phyloP scores from a whole-genome alignment of 805 yeast genomes.

The Metschnikowia vanudenii region DNA sequence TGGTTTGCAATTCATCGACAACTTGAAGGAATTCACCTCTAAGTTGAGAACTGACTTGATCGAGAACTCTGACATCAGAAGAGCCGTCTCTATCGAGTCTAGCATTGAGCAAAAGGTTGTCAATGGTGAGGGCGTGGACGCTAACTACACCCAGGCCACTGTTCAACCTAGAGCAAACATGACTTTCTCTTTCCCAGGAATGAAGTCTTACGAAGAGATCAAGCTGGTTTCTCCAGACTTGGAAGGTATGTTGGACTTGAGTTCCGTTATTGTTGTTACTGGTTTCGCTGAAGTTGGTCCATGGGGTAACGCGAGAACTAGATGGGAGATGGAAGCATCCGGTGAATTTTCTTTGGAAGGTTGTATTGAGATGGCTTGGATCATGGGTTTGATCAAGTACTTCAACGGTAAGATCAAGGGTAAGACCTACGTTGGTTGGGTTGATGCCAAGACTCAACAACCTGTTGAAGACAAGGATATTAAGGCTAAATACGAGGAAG shows the following conservation, averaged over 20 bases:
- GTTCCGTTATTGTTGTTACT: constrained; percentile 88
- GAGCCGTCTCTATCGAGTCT: constrained; percentile 92
- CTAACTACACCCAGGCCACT: constrained; percentile 71
- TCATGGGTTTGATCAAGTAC: constrained; percentile 96
- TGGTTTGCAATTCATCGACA: constrained; percentile 91
- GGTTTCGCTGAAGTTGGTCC: constrained; percentile 99
- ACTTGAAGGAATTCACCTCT: constrained; percentile 84
- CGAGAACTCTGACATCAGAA: constrained; percentile 87
- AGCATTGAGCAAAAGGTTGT: constrained; percentile 84
- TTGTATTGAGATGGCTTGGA: constrained; percentile 99
- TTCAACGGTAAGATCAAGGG: constrained; percentile 89
- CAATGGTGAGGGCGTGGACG: constrained; percentile 84
- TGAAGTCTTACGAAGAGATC: constrained; percentile 74
- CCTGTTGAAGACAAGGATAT: constrained; percentile 95
- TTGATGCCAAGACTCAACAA: constrained; percentile 86
- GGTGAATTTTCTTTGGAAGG: constrained; percentile 98
- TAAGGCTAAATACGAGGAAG: constrained; percentile 85
- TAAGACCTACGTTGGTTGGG: constrained; percentile 94
- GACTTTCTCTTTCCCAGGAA: constrained; percentile 88
- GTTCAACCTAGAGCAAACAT: constrained; percentile 94
- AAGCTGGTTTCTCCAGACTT: constrained; percentile 68
- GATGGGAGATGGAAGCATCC: constrained; percentile 98
- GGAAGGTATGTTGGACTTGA: constrained; percentile 90
- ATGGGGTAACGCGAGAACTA: constrained; percentile 98
- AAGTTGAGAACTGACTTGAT: constrained; percentile 72